Evolutionary conservation across 768 basidiomycete genomes (phyloP).

Genomic region (Gymnopilus dilepis): DNA sequence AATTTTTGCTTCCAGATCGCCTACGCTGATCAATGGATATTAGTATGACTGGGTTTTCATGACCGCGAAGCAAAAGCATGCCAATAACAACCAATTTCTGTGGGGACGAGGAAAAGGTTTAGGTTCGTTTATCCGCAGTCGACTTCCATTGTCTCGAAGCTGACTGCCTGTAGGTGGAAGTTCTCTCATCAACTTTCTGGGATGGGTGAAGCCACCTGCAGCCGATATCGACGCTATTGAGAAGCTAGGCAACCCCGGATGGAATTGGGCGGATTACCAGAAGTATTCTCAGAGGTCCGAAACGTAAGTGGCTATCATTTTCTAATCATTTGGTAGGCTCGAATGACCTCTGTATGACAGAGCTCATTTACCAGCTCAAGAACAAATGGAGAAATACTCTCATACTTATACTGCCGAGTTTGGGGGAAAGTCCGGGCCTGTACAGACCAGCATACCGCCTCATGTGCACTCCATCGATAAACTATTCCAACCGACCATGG

Average conservation of each 20-base stretch:
- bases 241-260: slow-evolving; percentile 56
- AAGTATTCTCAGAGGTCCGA: slow-evolving; percentile 44
- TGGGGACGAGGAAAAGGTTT: slow-evolving; percentile 39
- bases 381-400: slow-evolving; percentile 29
- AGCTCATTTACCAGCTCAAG: slow-evolving; percentile 32
- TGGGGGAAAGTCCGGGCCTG: slow-evolving; percentile 33
- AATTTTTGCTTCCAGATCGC: not conserved
- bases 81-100: slow-evolving; percentile 28
- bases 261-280: slow-evolving; percentile 53
- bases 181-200: slow-evolving; percentile 49
- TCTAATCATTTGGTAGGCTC: not conserved
- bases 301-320: slow-evolving; percentile 32
- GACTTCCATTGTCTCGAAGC: not conserved
- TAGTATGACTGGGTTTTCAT: slow-evolving; percentile 44
- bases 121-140: slow-evolving; percentile 26
- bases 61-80: slow-evolving; percentile 34
- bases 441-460: slow-evolving; percentile 33
- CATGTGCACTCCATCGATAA: slow-evolving; percentile 32
- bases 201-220: slow-evolving; percentile 37
- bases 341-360: slow-evolving; percentile 17
- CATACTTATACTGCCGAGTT: slow-evolving; percentile 30
- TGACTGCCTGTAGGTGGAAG: slow-evolving; percentile 41
- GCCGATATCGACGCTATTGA: slow-evolving; percentile 43
- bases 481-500: slow-evolving; percentile 29
- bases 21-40: slow-evolving; percentile 17